phyloP scores from a whole-genome alignment of 306 rosid genomes.

The Rosa rugosa region DNA sequence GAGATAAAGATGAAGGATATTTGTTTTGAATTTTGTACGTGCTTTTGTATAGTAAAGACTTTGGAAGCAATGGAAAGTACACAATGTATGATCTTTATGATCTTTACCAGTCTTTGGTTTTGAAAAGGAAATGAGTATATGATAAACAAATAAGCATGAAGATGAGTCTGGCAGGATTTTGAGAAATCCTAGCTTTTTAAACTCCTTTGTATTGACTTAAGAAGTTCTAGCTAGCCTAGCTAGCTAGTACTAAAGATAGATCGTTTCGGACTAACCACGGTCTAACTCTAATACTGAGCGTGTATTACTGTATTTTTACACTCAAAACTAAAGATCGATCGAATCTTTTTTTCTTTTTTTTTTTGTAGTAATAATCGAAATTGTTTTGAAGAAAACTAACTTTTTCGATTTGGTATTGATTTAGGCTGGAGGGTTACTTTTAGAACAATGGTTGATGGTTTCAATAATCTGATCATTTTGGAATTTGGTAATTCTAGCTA shows the following conservation, averaged over 20 bases:
- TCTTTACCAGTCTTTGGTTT: not conserved
- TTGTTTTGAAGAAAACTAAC: too few species aligned
- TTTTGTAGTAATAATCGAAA: too few species aligned
- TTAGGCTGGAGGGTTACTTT: not conserved
- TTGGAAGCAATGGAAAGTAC: conserved; percentile 5
- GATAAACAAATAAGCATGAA: not conserved
- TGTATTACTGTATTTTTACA: too few species aligned
- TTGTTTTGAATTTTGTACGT: not conserved
- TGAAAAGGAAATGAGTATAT: not conserved
- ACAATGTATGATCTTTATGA: not conserved
- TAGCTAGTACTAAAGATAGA: not conserved
- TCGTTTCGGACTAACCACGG: not conserved
- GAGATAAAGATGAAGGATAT: not conserved
- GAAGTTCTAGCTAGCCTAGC: not conserved
- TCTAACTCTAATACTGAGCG: too few species aligned
- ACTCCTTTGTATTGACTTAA: not conserved
- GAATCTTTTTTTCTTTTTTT: too few species aligned
- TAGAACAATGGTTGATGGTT: not conserved
- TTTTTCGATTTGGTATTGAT: not conserved
- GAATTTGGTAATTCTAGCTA: not conserved
- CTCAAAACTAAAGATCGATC: too few species aligned
- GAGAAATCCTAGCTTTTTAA: not conserved
- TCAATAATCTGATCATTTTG: not conserved
- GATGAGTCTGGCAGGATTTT: not conserved
- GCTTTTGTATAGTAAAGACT: not conserved